Evolutionary conservation across 192 early-diverging fungal species (phyloP), one percentile per base, ranked within the genome.

Genomic region (Backusella tarrabulga): DNA sequence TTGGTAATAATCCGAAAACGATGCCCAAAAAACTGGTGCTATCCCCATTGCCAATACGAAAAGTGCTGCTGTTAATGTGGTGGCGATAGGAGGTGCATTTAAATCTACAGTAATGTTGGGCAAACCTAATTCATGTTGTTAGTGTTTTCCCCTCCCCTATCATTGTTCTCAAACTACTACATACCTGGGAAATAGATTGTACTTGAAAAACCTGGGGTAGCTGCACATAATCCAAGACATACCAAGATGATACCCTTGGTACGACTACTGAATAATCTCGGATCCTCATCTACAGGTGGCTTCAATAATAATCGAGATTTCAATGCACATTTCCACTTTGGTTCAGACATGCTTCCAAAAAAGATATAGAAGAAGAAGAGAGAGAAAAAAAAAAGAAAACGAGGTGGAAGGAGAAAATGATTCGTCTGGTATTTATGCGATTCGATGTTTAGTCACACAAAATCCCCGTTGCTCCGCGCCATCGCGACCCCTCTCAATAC

Each of bases 11-110:
- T 87, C 86, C 1, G 86, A 85, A 29, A 84, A 19, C 0, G 81
- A 81, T 4, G 86, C 85, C 76, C 75, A 83, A 41, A 87, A 76
- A 0, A 87, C 69, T 11, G 86, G 86, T 69, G 82, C 80, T 54
- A 87, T 83, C 26, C 86, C 85, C 81, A 84, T 84, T 56, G 84
- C 84, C 32, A 86, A 73, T 21, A 84, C 82, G 38, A 84, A 86
- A 52, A 86, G 77, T 19, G 83, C 80, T 6, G 83, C 83, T 21
- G 83, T 82, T 12, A 83, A 71, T 67, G 83, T 86, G 68, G 82
- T 84, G n/a, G 81, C 77, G 0, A 83, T 84, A 5, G 77, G 50
- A 6, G 83, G 80, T 7, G 85, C 81, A 34, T 83, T 41, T 9
- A 86, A 79, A 29, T 86, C 85, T 19, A 71, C 42, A 9, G 79